phyloP scores from a whole-genome alignment of 208 protist species.

The Trypanosoma caninum region DNA sequence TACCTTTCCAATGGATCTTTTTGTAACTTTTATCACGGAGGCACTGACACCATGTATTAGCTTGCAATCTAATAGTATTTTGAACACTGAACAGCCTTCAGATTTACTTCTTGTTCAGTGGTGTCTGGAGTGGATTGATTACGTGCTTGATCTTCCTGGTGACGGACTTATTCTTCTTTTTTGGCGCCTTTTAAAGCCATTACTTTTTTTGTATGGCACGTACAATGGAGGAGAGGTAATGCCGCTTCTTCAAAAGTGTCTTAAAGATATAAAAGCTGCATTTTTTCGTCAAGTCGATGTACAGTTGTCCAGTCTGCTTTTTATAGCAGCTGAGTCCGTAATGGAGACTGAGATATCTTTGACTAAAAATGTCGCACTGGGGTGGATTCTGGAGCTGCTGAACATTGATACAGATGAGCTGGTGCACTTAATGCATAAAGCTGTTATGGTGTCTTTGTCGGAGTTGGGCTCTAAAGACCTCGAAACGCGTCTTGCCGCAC shows the following conservation, averaged over 20 bases:
- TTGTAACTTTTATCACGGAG: constrained; percentile 44
- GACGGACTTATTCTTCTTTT: constrained; percentile 41
- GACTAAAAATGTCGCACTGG: constrained; percentile 20
- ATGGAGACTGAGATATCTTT: constrained; percentile 10
- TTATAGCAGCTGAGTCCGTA: constrained; percentile 23
- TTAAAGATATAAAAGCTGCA: constrained; percentile 22
- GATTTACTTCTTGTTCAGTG: constrained; percentile 33
- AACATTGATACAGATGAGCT: constrained; percentile 16
- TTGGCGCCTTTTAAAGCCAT: constrained; percentile 34
- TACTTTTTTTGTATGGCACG: constrained; percentile 38
- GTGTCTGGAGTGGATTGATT: constrained; percentile 54
- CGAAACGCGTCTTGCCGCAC: constrained; percentile 25
- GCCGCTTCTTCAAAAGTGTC: constrained; percentile 20
- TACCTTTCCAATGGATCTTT: constrained; percentile 31
- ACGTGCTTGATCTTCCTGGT: constrained; percentile 50
- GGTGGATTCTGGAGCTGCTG: constrained; percentile 29
- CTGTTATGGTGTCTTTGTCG: constrained; percentile 10
- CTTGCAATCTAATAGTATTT: too few species aligned
- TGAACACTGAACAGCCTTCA: neutral
- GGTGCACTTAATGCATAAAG: constrained; percentile 13
- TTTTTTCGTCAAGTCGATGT: constrained; percentile 16
- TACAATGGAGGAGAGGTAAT: constrained; percentile 9
- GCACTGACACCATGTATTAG: constrained; percentile 32
- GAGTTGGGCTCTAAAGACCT: constrained; percentile 30
- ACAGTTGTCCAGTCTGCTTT: constrained; percentile 15